These are phyloP conservation scores for Sporormia fimetaria DNA, from an alignment of 495 filamentous ascomycete genomes.

Conservation along the genomic window DNA sequence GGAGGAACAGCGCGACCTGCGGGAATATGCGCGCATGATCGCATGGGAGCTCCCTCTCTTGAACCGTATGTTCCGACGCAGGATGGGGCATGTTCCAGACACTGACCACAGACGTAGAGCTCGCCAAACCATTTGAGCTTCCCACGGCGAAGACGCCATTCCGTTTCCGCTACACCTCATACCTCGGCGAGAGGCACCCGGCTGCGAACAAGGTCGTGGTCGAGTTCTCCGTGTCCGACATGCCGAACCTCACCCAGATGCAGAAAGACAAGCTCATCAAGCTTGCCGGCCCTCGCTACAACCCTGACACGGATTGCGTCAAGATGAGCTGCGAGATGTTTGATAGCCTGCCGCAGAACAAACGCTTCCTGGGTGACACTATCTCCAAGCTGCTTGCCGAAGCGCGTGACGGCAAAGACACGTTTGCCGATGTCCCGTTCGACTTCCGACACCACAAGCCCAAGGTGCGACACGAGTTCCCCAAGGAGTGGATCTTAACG, in stretches of 20 bases:
- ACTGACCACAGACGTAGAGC: conserved; percentile 40
- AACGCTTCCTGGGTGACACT: conserved; percentile 75
- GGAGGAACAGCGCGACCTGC: conserved; percentile 76
- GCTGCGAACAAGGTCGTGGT: conserved; percentile 87
- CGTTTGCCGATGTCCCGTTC: conserved; percentile 78
- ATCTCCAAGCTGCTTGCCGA: conserved; percentile 62
- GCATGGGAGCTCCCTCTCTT: conserved; percentile 96
- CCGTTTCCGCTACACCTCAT: conserved; percentile 93
- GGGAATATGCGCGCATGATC: conserved; percentile 75
- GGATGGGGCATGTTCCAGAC: background rate
- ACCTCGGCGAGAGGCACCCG: conserved; percentile 88
- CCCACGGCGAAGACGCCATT: conserved; percentile 55
- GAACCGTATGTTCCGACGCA: conserved; percentile 49
- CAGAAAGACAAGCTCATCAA: conserved; percentile 79
- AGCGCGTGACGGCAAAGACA: conserved; percentile 62
- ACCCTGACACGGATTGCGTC: conserved; percentile 71
- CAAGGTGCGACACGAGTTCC: conserved; percentile 59
- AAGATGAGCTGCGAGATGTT: conserved; percentile 89
- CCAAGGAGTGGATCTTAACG: conserved; percentile 69
- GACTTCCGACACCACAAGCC: conserved; percentile 78
- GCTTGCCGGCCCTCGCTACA: conserved; percentile 77
- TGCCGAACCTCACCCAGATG: conserved; percentile 48
- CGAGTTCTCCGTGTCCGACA: conserved; percentile 64
- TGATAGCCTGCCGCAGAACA: conserved; percentile 83
- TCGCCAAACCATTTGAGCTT: conserved; percentile 68